A percentile compares a stretch with the other conserved stretches of the same genome.
These are phyloP conservation scores for Pilobolus umbonatus DNA, from an alignment of 192 early-diverging fungal genomes.

Conservation along the genomic window DNA sequence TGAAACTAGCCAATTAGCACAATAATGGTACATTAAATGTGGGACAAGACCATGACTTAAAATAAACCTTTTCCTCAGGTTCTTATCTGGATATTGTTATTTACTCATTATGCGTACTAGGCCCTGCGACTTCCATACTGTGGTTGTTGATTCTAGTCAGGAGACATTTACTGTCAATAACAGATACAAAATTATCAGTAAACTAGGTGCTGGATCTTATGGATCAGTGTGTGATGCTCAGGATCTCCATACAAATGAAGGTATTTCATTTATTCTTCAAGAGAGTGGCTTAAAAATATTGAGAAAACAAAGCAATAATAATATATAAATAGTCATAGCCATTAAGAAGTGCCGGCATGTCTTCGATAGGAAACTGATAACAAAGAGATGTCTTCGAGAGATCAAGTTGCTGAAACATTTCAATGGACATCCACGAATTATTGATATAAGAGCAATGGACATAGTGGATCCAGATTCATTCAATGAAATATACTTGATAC, in stretches of 20 bases:
- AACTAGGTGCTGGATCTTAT: slow-evolving; percentile 88
- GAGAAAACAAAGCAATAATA: neutral
- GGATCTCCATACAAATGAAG: slow-evolving; percentile 17
- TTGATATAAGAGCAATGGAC: slow-evolving; percentile 59
- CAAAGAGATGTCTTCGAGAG: slow-evolving; percentile 86
- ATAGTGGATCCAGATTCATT: slow-evolving; percentile 53
- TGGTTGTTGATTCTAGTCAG: slow-evolving; percentile 23
- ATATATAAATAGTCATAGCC: slow-evolving; percentile 63
- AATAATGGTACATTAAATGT: too few species aligned
- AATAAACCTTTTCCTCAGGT: neutral
- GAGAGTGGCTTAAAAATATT: neutral
- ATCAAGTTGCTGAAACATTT: slow-evolving; percentile 91
- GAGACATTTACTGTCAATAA: slow-evolving; percentile 34
- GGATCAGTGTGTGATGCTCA: slow-evolving; percentile 73
- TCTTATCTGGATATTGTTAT: neutral
- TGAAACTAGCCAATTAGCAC: too few species aligned
- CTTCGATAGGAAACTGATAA: slow-evolving; percentile 81
- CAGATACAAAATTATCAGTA: slow-evolving; percentile 70
- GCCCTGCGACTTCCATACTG: slow-evolving; percentile 17
- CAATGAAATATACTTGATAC: slow-evolving; percentile 49
- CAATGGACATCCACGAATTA: slow-evolving; percentile 67
- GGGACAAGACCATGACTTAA: too few species aligned
- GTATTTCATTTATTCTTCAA: slow-evolving; percentile 6
- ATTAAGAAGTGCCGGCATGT: slow-evolving; percentile 88
- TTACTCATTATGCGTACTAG: neutral